A percentile compares a stretch with the other conserved stretches of the same genome.
Conservation (phyloP, 768 basidiomycete species). For the Strobilomyces echinocephalus region DNA sequence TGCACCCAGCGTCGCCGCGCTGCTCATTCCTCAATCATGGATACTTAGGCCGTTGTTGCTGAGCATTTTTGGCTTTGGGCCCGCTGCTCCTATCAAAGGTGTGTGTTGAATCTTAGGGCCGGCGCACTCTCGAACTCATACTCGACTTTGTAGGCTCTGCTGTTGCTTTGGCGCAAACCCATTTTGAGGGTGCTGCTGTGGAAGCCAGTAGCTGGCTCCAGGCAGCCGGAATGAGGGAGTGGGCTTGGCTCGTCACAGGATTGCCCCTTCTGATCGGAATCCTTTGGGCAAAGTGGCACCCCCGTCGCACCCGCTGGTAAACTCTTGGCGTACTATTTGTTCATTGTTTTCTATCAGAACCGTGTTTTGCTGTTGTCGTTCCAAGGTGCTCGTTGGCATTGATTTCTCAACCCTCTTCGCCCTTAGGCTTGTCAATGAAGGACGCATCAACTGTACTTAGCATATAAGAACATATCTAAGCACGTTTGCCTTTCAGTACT, state of each 20-base stretch:
- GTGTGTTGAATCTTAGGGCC: background rate
- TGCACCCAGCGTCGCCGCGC: background rate
- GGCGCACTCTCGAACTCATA: background rate
- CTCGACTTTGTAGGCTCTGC: conserved; percentile 6
- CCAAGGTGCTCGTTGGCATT: too few relatives aligned
- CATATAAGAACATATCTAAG: too few relatives aligned
- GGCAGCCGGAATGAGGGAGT: conserved; percentile 10
- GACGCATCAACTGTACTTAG: too few relatives aligned
- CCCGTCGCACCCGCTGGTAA: background rate
- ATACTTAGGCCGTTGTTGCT: conserved; percentile 12
- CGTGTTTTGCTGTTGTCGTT: too few relatives aligned
- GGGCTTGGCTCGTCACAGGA: background rate
- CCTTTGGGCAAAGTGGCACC: background rate
- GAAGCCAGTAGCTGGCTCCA: conserved; percentile 3
- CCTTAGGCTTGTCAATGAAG: too few relatives aligned
- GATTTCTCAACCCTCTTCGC: too few relatives aligned
- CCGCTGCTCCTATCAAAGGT: conserved; percentile 13
- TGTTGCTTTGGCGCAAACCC: conserved; percentile 9
- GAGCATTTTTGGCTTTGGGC: conserved; percentile 14
- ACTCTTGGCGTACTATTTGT: background rate
- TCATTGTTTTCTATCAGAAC: background rate
- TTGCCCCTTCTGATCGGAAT: background rate
- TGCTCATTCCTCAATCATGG: conserved; percentile 16
- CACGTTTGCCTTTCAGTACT: too few relatives aligned
- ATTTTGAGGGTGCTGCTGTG: background rate